Evolutionary conservation across 345 rosid species (phyloP).

Genomic region (Lepidium sativum): DNA sequence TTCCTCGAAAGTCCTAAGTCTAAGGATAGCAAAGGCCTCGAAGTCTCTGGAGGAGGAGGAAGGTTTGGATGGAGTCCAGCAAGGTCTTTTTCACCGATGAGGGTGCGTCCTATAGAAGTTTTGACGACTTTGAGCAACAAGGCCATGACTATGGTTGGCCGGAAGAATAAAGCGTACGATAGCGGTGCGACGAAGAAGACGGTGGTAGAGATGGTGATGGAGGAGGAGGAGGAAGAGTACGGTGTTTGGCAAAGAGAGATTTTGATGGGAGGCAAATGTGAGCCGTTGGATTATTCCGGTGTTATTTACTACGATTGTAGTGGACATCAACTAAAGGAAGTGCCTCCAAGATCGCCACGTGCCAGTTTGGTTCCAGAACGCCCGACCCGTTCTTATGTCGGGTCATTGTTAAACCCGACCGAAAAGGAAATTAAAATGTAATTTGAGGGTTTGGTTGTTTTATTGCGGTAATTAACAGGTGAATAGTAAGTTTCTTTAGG

Average conservation of each 20-base stretch:
- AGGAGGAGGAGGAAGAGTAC: conserved; percentile 51
- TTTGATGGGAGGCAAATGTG: conserved; percentile 91
- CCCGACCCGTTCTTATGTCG: conserved; percentile 17
- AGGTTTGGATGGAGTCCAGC: conserved; percentile 26
- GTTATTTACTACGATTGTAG: conserved; percentile 67
- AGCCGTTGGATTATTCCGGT: conserved; percentile 89
- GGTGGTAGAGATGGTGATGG: conserved; percentile 2
- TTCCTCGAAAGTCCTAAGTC: conserved; percentile 12
- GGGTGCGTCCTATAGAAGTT: conserved; percentile 40
- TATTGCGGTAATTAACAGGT: neutral
- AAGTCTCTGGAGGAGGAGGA: neutral
- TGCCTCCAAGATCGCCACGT: conserved; percentile 73
- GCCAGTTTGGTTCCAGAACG: conserved; percentile 56
- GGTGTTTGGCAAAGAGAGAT: conserved; percentile 88
- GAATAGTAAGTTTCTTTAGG: conserved; percentile 6
- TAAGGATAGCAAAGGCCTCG: neutral
- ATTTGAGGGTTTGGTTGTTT: neutral
- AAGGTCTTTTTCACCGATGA: conserved; percentile 28
- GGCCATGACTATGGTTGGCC: conserved; percentile 38
- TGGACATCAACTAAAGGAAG: conserved; percentile 52
- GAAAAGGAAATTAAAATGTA: conserved; percentile 11
- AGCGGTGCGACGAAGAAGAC: conserved; percentile 11
- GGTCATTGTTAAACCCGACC: conserved; percentile 22
- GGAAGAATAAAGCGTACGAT: conserved; percentile 19
- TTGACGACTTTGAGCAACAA: conserved; percentile 46